phyloP scores from a whole-genome alignment of 345 rosid genomes.

The Limnanthes douglasii region DNA sequence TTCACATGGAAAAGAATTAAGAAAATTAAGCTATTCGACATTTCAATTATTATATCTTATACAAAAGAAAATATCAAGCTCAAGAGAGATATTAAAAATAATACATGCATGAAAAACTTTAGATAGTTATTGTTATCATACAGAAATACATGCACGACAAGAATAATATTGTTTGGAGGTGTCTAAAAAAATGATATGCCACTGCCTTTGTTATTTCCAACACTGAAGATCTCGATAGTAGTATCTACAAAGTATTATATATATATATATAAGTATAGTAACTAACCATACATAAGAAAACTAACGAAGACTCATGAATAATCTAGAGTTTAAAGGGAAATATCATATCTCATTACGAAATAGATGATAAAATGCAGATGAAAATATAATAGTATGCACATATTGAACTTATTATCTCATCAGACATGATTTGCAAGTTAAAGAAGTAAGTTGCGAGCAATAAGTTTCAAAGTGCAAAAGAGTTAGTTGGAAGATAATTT shows the following conservation, averaged over 20 bases:
- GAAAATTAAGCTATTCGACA: not conserved
- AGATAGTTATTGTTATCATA: constrained; percentile 88
- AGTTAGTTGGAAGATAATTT: too few species aligned
- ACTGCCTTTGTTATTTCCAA: constrained; percentile 5
- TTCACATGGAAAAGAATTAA: not conserved
- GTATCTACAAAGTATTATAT: not conserved
- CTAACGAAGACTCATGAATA: constrained; percentile 2
- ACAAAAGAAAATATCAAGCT: constrained; percentile 4
- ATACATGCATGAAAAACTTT: constrained; percentile 96
- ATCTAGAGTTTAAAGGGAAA: constrained; percentile 3
- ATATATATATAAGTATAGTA: not conserved
- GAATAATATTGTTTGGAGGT: constrained; percentile 86
- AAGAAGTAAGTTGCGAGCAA: too few species aligned
- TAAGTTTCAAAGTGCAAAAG: too few species aligned
- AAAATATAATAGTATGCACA: too few species aligned
- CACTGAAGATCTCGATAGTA: not conserved
- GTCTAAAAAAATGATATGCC: constrained; percentile 30
- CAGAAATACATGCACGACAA: constrained; percentile 84
- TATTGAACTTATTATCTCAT: too few species aligned
- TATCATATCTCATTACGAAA: too few species aligned
- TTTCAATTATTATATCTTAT: not conserved
- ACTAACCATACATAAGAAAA: too few species aligned
- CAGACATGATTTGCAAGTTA: too few species aligned
- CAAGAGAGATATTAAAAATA: not conserved
- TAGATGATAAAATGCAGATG: too few species aligned